Base-by-base conservation (phyloP, 2,329 filamentous ascomycete genomes). In the Hypomyces perniciosus region DNA sequence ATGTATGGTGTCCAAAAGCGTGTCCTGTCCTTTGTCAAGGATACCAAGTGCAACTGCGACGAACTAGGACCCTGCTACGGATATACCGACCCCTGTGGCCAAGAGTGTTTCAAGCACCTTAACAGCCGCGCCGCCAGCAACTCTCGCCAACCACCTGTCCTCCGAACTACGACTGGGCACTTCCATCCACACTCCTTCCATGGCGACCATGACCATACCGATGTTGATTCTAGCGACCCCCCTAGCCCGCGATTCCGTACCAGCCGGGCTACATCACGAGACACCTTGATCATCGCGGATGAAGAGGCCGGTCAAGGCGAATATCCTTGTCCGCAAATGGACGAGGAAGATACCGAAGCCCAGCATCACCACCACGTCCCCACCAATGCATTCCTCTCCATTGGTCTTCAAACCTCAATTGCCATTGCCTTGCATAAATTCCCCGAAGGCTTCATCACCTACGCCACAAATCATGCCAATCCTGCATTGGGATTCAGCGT, bases 351-450 rank as follows among this genome's bases (percentile, higher is more conserved):
- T 47, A n/a, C 70, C 5, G 76, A 79, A 53, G 71, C 72, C 5
- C 74, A 75, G 54, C 90, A 96, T 63, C 92, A 99, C 63, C 92
- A 99, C 68, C 93, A 99, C 66, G 92, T 97, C 3, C 89, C 92
- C 0, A 85, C 88, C 55, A 97, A 97, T 62, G 90, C 89, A 5
- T 99, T 96, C 67, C 76, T 97, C 55, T 88, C 88, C 47, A 93
- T 97, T 54, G 91, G 93, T n/a, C 80, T 99, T 1, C 93, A 99
- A 68, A 97, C 93, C 0, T 92, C 89, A 12, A 85, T 96, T 46
- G 93, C 93, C 5, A 97, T 99, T 56, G 90, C 92, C 6, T 75
- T 99, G 1, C 93, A 99, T 74, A 99, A 99, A 66, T 86, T 97
- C 34, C 93, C 93, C 1, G 93, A 86, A 62, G 83, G 83, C 26